phyloP scores from a whole-genome alignment of 2,329 filamentous ascomycete genomes.

The Paraphoma sp. region DNA sequence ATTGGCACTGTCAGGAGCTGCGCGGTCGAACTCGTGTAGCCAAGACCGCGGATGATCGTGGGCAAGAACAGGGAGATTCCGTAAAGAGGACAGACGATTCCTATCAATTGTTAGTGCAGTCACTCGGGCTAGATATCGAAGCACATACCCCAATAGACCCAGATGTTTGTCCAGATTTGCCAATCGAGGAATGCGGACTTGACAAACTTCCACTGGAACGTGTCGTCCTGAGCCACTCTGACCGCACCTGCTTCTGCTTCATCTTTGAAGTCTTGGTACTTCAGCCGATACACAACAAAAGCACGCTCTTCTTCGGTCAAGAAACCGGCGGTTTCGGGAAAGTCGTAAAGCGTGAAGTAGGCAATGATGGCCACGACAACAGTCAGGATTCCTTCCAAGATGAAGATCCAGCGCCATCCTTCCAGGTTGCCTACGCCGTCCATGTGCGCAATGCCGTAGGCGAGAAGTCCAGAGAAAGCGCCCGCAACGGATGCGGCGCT shows the following conservation, averaged over 20 bases:
- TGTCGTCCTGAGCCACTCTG: conserved; percentile 72
- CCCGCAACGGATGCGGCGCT: conserved; percentile 64
- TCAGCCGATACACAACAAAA: conserved; percentile 68
- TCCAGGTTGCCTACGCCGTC: conserved; percentile 58
- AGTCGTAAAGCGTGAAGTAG: conserved; percentile 67
- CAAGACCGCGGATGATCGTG: conserved; percentile 54
- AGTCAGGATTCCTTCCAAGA: conserved; percentile 45
- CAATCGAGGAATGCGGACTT: conserved; percentile 56
- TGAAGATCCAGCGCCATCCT: conserved; percentile 46
- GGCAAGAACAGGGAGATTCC: conserved; percentile 52
- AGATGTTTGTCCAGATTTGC: conserved; percentile 59
- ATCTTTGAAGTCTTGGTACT: conserved; percentile 50
- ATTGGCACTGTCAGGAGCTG: conserved; percentile 54
- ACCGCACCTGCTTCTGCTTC: conserved; percentile 65
- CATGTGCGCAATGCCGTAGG: conserved; percentile 65
- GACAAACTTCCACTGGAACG: conserved; percentile 67
- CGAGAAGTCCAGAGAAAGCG: conserved; percentile 66
- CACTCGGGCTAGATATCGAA: conserved; percentile 41
- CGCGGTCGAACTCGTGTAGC: conserved; percentile 47
- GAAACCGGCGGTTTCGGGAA: conserved; percentile 66
- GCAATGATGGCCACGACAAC: conserved; percentile 44
- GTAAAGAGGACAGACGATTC: conserved; percentile 48
- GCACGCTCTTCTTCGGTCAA: conserved; percentile 60
- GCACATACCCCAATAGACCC: conserved; percentile 68
- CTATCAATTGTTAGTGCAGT: conserved; percentile 16